These are phyloP conservation scores for Aureobasidium sp. DNA, from an alignment of 2,329 filamentous ascomycete species.

Conservation along the genomic window DNA sequence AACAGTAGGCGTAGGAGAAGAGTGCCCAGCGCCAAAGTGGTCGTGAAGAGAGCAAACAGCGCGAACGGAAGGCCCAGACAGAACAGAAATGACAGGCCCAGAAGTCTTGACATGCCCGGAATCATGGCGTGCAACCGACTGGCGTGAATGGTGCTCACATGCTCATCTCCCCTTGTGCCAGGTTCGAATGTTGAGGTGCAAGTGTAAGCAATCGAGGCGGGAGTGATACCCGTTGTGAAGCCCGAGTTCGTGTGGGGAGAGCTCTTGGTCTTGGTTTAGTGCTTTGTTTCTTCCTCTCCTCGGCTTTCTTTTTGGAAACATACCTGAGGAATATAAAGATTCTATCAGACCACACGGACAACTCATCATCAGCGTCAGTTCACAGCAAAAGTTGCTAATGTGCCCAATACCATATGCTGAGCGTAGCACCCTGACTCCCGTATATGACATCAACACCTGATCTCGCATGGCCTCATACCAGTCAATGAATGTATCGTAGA, in stretches of 20 bases:
- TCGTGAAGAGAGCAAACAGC: conserved; percentile 32
- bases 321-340: no score
- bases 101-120: neutral
- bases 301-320: neutral
- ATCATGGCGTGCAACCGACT: neutral
- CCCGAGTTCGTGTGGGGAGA: neutral
- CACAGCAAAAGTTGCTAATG: no score
- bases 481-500: neutral
- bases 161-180: neutral
- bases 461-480: neutral
- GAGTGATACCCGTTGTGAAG: neutral
- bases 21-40: conserved; percentile 30
- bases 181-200: neutral
- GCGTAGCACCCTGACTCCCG: neutral
- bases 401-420: neutral
- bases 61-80: conserved; percentile 27
- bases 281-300: neutral
- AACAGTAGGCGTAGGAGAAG: conserved; percentile 33
- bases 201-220: neutral
- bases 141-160: neutral
- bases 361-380: neutral
- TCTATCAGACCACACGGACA: neutral
- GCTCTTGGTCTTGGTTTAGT: neutral
- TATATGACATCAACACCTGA: neutral
- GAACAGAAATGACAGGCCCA: conserved; percentile 3